These are phyloP conservation scores for Ambrosia hybrid DNA, from an alignment of 140 eudicot species.

Conservation along the genomic window DNA sequence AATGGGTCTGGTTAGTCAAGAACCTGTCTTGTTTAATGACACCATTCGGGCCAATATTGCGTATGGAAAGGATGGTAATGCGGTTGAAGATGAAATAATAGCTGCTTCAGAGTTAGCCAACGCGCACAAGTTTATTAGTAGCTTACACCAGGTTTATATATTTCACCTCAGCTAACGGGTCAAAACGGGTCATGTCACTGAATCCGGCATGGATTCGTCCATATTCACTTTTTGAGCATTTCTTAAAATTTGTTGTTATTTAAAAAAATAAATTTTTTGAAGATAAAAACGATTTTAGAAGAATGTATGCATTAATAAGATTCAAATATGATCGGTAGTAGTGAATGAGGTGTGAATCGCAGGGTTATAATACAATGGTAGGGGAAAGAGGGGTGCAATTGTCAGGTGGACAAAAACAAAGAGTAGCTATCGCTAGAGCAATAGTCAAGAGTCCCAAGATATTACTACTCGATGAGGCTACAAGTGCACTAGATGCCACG, in stretches of 20 bases:
- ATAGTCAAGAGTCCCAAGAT: constrained; percentile 72
- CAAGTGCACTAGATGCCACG: constrained; percentile 78
- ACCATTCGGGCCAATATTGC: constrained; percentile 72
- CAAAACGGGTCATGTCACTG: too few species aligned
- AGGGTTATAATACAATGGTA: constrained; percentile 78
- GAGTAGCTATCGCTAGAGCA: constrained; percentile 81
- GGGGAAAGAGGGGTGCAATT: constrained; percentile 84
- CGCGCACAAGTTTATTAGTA: constrained; percentile 68
- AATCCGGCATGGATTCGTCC: too few species aligned
- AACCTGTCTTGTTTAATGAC: constrained; percentile 69
- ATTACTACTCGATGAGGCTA: constrained; percentile 70
- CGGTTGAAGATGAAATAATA: constrained; percentile 61
- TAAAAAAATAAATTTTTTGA: too few species aligned
- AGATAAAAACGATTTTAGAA: too few species aligned
- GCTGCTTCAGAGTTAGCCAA: constrained; percentile 67
- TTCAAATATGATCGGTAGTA: too few species aligned
- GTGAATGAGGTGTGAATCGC: constrained; percentile 8
- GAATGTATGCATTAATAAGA: too few species aligned
- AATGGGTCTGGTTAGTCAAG: constrained; percentile 83
- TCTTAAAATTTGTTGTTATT: too few species aligned
- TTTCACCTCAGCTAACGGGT: too few species aligned
- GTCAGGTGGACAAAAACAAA: constrained; percentile 82
- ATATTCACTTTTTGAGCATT: too few species aligned
- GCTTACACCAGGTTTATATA: constrained; percentile 53
- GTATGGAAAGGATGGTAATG: constrained; percentile 70